Evolutionary conservation across 208 protist species (phyloP).

Genomic region (Borovskyia barvae): DNA sequence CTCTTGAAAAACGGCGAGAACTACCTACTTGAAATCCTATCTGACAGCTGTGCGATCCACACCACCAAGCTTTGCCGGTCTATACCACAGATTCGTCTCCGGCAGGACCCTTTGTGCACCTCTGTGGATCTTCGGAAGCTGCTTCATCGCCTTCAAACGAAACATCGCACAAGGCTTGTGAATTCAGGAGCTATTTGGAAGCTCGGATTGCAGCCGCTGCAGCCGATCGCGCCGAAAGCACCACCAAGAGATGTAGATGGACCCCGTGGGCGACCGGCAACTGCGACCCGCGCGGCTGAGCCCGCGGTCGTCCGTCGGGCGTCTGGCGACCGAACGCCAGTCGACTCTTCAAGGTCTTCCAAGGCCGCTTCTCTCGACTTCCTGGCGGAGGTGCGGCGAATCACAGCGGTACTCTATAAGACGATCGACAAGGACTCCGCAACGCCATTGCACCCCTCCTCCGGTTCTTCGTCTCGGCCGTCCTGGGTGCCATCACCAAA

Average conservation of each 20-base stretch:
- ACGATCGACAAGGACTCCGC: background rate
- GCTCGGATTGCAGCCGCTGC: conserved; percentile 27
- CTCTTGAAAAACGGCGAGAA: conserved; percentile 36
- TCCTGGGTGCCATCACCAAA: background rate
- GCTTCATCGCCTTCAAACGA: conserved; percentile 26
- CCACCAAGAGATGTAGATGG: background rate
- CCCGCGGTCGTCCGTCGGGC: no score
- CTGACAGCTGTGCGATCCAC: conserved; percentile 42
- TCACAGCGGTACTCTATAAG: background rate
- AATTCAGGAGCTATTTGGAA: conserved; percentile 37
- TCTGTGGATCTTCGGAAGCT: conserved; percentile 30
- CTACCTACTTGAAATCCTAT: conserved; percentile 53
- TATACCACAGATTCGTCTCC: conserved; percentile 36
- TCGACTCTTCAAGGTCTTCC: no score
- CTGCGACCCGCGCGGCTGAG: no score
- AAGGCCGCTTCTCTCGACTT: conserved; percentile 5
- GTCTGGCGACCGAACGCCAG: no score
- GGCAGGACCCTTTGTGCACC: conserved; percentile 45
- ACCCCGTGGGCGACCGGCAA: no score
- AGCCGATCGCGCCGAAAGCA: background rate
- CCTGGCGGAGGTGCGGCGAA: conserved; percentile 2
- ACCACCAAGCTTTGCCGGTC: conserved; percentile 30
- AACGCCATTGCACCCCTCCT: no score
- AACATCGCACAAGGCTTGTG: conserved; percentile 35
- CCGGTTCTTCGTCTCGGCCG: background rate